These are phyloP conservation scores for Hexamita inflata DNA, from an alignment of 208 protist genomes.

Conservation along the genomic window DNA sequence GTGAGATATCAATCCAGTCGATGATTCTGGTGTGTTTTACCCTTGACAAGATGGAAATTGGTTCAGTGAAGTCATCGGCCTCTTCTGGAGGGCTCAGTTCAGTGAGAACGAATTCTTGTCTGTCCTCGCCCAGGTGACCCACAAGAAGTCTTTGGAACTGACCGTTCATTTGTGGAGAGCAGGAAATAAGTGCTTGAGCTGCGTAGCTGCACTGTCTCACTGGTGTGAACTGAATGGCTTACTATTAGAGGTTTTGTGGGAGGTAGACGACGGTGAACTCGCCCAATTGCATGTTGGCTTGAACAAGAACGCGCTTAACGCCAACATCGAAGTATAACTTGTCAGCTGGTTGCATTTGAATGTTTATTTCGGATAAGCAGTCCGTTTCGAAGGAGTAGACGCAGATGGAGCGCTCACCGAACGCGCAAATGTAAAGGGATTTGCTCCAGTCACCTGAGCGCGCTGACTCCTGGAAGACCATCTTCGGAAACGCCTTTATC, in stretches of 20 bases:
- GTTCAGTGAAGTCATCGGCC: conserved; percentile 17
- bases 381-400: conserved; percentile 19
- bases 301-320: not conserved
- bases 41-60: not conserved
- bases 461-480: not conserved
- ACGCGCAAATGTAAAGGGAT: not conserved
- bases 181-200: not conserved
- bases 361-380: not conserved
- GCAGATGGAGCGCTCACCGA: not conserved
- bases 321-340: conserved; percentile 24
- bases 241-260: not conserved
- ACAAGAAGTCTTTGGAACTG: not conserved
- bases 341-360: not conserved
- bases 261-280: conserved; percentile 24
- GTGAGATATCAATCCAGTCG: conserved; percentile 6
- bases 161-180: not conserved
- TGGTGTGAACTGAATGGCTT: no score
- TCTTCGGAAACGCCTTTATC: conserved; percentile 19
- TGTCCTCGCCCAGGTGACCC: conserved; percentile 9
- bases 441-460: not conserved
- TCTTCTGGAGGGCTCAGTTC: conserved; percentile 2
- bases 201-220: not conserved
- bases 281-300: not conserved
- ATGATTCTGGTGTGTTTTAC: not conserved
- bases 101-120: conserved; percentile 11